Conservation (phyloP, 1,284 basidiomycete species). For the Farysia itapuensis region DNA sequence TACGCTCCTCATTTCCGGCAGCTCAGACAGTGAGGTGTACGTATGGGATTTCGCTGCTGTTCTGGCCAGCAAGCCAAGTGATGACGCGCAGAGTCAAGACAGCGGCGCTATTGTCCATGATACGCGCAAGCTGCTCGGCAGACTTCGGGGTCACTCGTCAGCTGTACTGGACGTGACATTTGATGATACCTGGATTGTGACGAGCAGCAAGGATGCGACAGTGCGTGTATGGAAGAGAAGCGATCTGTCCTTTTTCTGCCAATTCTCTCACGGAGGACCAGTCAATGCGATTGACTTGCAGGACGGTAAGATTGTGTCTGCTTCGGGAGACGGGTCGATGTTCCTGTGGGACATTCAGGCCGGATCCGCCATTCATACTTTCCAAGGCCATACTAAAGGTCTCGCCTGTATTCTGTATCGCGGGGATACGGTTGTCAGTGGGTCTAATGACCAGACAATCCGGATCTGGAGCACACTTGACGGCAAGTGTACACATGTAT, state of each 20-base stretch:
- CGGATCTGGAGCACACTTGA: conserved; percentile 39
- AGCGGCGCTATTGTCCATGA: conserved; percentile 10
- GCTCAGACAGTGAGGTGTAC: conserved; percentile 37
- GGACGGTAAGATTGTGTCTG: conserved; percentile 29
- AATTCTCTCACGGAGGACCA: conserved; percentile 21
- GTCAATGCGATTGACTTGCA: conserved; percentile 38
- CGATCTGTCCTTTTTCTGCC: conserved; percentile 9
- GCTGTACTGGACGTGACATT: conserved; percentile 40
- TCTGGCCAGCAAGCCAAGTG: conserved; percentile 3
- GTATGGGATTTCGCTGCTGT: conserved; percentile 44
- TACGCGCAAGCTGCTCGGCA: conserved; percentile 7
- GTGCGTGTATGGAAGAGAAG: conserved; percentile 42
- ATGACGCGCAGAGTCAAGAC: neutral
- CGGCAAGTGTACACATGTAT: conserved; percentile 25
- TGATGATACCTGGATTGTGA: conserved; percentile 38
- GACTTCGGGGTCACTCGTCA: conserved; percentile 26
- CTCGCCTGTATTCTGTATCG: conserved; percentile 41
- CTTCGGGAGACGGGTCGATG: conserved; percentile 42
- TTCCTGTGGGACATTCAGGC: conserved; percentile 38
- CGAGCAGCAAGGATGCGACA: conserved; percentile 40
- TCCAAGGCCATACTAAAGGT: conserved; percentile 35
- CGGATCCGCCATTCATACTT: conserved; percentile 24
- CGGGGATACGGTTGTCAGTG: conserved; percentile 33
- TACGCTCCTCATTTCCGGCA: conserved; percentile 38
- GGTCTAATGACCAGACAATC: conserved; percentile 46